Evolutionary conservation across 768 basidiomycete species (phyloP), one percentile per base, ranked within the genome.

Genomic region (Cyclocybe aegerita): DNA sequence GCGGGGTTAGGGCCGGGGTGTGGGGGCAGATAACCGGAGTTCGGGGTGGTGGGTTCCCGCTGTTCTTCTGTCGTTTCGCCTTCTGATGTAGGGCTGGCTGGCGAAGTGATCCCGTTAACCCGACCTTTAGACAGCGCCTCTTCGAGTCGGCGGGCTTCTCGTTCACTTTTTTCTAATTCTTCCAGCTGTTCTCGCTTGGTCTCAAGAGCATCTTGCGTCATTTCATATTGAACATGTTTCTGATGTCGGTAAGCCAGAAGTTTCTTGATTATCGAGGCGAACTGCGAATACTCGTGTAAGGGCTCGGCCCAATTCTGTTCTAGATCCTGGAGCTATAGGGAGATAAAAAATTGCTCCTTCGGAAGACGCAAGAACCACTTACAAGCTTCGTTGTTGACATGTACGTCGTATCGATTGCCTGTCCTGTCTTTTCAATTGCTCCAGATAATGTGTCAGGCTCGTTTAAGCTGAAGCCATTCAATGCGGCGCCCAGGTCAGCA

Each of bases 271-370:
- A 98, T 95, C 14, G 79, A 75, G 9, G 90, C 92, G 65, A 98
- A 99, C 68, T 98, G 97, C 47, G 86, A 73, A 68, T 98, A 98
- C 65, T 98, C 95, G 59, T 96, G 91, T 43, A 98, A 70, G 7
- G 97, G 97, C 64, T 99, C 97, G 29, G 93, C 92, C 81, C 93
- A 97, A 61, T 86, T 88, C 66, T 93, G 85, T 66, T 98, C 96
- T 55, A 98, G 83, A 53, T 93, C 91, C 75, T 96, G 92, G 7
- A 96, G 76, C 95, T 97, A 54, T 37, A 50, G 39, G 46, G 31
- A 39, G 55, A 59, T 38, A 33, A 30, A 48, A 10, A 42, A 35
- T 17, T 39, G 23, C 43, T 15, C 6, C 34, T 34, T 5, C 31
- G 46, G 42, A 47, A 10, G 51, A 6, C 10, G 46, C 17, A 42